Evolutionary conservation across 768 basidiomycete genomes (phyloP), one percentile per base, ranked within the genome.

Genomic region (Tricholoma saponaceum): DNA sequence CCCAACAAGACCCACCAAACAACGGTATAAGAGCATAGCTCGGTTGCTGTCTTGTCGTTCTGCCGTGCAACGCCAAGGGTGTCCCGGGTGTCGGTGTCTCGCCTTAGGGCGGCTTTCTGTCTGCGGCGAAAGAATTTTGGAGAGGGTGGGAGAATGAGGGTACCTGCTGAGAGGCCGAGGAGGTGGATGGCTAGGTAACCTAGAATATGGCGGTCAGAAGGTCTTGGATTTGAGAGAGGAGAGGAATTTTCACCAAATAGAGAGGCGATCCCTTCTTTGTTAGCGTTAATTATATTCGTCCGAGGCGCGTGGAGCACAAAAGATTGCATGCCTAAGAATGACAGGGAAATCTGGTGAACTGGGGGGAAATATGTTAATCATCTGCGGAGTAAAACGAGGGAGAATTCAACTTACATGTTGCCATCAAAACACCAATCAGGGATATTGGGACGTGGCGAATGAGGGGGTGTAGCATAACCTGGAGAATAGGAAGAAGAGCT

Each of bases 171-270:
- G 18, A 95, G 74, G 7, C 95, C 96, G 22, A 97, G 77, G 12
- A 97, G 75, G 66, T 96, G 93, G 60, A 98, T 86, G 0, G 95
- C 81, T 16, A 98, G 79, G 70, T 98, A 98, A 4, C 97, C 96
- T 87, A 56, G 16, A 35, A 32, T 52, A 18, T 58, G 46, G 5
- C 13, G 55, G 14, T 25, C 10, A 44, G 47, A n/a, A 10, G 5
- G 44, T 16, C n/a, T n/a, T 30, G 4, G 18, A 18, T 30, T 6
- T 25, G 12, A 16, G 44, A 26, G 25, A 8, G 25, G 13, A n/a
- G 47, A 14, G 57, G 9, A 25, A 10, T 20, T 25, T 72, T 56
- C 55, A 88, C 90, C 92, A 55, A 83, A 70, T 18, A 96, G 77
- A 1, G 91, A 94, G 30, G 89, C 77, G 20, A 99, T 66, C 0